These are phyloP conservation scores for Metschnikowia kunwiensis DNA, from an alignment of 805 yeast species.

Conservation along the genomic window DNA sequence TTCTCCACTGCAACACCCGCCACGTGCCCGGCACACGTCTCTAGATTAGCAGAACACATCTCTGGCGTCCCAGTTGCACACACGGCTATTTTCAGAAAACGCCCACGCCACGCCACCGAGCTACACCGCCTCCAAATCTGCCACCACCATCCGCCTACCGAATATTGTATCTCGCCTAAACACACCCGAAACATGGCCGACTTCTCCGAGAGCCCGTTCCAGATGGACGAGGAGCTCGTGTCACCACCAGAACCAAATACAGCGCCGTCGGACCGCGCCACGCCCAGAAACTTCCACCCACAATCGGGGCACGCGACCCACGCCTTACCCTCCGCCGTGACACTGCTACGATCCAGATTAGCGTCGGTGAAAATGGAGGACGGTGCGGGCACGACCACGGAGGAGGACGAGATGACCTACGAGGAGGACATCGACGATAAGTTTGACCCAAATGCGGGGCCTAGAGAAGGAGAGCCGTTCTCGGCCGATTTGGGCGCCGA, in stretches of 20 bases:
- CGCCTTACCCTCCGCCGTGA: neutral
- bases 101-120: too few relatives aligned
- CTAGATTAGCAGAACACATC: too few relatives aligned
- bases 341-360: slow-evolving; percentile 33
- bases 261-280: neutral
- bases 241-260: slow-evolving; percentile 1
- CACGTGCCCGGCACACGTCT: too few relatives aligned
- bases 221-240: slow-evolving; percentile 42
- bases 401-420: slow-evolving; percentile 26
- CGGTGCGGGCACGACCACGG: slow-evolving; percentile 27
- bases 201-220: slow-evolving; percentile 39
- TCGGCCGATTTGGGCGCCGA: slow-evolving; percentile 10
- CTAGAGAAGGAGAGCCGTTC: slow-evolving; percentile 13
- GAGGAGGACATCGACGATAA: slow-evolving; percentile 44
- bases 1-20: too few relatives aligned
- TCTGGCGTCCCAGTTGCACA: too few relatives aligned
- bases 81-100: too few relatives aligned
- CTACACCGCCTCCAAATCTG: too few relatives aligned
- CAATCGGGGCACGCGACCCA: slow-evolving; percentile 7
- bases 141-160: too few relatives aligned
- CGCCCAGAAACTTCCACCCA: neutral
- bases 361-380: slow-evolving; percentile 27
- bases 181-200: slow-evolving; percentile 24
- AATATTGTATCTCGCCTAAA: too few relatives aligned
- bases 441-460: slow-evolving; percentile 28